Percentiles rank a stretch among this genome's conserved stretches.
Evolutionary conservation across 2,329 filamentous ascomycete species (phyloP).

Genomic region (Bimuria novae-zelandiae): DNA sequence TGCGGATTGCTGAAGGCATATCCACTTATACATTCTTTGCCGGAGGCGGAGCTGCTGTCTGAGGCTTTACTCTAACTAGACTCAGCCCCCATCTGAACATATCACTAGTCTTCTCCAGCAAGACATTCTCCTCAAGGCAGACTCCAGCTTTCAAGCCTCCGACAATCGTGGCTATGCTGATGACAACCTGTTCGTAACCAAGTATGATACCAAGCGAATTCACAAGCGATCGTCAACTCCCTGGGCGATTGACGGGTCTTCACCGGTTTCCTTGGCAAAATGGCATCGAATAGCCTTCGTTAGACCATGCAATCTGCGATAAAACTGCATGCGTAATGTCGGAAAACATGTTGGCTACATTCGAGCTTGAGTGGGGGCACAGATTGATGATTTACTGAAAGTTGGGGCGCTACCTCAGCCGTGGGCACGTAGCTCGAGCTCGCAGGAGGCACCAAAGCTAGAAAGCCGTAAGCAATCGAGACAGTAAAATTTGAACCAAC

Average conservation of each 20-base stretch:
- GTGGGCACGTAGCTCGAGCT: too few species aligned
- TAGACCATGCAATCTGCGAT: neutral
- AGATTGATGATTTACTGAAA: too few species aligned
- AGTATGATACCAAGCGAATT: neutral
- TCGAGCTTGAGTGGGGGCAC: too few species aligned
- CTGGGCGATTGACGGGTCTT: too few species aligned
- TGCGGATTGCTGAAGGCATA: neutral
- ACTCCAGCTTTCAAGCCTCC: neutral
- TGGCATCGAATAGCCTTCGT: neutral
- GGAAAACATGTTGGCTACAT: too few species aligned
- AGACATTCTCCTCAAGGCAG: neutral
- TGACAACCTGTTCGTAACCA: too few species aligned
- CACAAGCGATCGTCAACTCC: neutral
- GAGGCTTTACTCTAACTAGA: neutral
- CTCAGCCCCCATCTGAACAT: neutral
- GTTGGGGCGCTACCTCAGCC: neutral
- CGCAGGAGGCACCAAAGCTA: too few species aligned
- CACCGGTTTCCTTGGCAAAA: neutral
- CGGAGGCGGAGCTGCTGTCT: neutral
- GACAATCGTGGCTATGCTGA: neutral
- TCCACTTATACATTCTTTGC: conserved; percentile 1
- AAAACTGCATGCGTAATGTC: too few species aligned
- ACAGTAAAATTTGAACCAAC: too few species aligned
- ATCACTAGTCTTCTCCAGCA: neutral
- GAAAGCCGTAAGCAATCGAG: too few species aligned